These are phyloP conservation scores for Phytophthora podocarpi DNA, from an alignment of 352 stramenopile species.

Conservation along the genomic window DNA sequence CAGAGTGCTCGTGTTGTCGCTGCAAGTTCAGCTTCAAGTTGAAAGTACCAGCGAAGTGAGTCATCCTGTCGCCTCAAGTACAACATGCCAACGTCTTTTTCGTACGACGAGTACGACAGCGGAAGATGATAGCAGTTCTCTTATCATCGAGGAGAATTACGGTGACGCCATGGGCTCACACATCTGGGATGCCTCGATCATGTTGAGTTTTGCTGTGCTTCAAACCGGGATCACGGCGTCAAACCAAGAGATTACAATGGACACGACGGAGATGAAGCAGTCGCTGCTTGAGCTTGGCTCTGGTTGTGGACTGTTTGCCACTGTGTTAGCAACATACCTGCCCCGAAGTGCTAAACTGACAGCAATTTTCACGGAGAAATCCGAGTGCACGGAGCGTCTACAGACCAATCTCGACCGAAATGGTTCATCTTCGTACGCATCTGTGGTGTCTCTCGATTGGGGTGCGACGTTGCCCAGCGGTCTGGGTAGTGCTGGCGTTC, in stretches of 20 bases:
- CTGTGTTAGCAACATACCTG: constrained; percentile 19
- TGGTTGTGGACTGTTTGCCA: constrained; percentile 57
- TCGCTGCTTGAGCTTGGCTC: constrained; percentile 51
- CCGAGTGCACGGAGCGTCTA: constrained; percentile 34
- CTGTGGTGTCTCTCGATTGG: constrained; percentile 40
- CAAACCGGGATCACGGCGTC: background rate
- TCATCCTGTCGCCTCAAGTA: background rate
- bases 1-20: constrained; percentile 42
- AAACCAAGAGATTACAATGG: background rate
- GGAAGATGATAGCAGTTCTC: too few species aligned
- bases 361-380: constrained; percentile 42
- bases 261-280: background rate
- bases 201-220: constrained; percentile 48
- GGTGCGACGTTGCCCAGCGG: constrained; percentile 16
- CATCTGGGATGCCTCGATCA: constrained; percentile 70
- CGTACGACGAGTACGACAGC: too few species aligned
- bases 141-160: constrained; percentile 66
- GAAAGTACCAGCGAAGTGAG: background rate
- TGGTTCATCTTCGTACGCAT: background rate
- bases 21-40: constrained; percentile 30
- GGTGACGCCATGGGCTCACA: constrained; percentile 69
- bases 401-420: constrained; percentile 42
- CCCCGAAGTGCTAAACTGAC: background rate
- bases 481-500: background rate
- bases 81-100: constrained; percentile 19